A percentile compares a stretch with the other conserved stretches of the same genome.
phyloP scores from a whole-genome alignment of 2,329 filamentous ascomycete genomes.

The Amphichorda felina region DNA sequence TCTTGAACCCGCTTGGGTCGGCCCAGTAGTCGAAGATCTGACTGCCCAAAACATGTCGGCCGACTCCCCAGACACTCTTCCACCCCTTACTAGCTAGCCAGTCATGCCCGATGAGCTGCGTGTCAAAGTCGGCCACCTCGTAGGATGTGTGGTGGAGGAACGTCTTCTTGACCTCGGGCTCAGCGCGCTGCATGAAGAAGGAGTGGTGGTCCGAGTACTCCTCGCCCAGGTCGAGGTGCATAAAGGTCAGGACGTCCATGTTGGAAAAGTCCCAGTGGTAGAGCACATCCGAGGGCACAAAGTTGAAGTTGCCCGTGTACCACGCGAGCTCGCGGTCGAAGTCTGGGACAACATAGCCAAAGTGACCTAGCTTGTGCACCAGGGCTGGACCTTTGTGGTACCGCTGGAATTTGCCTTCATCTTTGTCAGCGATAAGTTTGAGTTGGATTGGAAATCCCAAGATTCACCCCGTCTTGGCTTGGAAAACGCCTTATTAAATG shows the following conservation, averaged over 20 bases:
- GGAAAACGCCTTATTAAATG: too few species aligned
- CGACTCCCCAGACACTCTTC: slow-evolving; percentile 46
- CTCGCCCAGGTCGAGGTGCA: slow-evolving; percentile 39
- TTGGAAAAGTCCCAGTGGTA: slow-evolving; percentile 5
- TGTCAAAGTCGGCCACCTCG: slow-evolving; percentile 48
- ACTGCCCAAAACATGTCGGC: slow-evolving; percentile 45
- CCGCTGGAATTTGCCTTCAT: slow-evolving; percentile 19
- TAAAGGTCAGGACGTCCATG: slow-evolving; percentile 27
- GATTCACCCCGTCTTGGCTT: too few species aligned
- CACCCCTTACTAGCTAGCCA: slow-evolving; percentile 42
- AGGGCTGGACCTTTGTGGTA: slow-evolving; percentile 17
- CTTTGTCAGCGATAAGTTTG: too few species aligned
- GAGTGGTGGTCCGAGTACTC: slow-evolving; percentile 41
- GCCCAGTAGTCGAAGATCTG: slow-evolving; percentile 56
- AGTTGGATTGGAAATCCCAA: too few species aligned
- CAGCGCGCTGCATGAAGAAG: slow-evolving; percentile 32
- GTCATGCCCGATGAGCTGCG: slow-evolving; percentile 46
- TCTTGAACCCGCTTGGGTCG: slow-evolving; percentile 38
- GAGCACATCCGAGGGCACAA: slow-evolving; percentile 22
- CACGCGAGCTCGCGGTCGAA: slow-evolving; percentile 20
- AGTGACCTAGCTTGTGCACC: slow-evolving; percentile 27
- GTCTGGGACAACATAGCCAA: slow-evolving; percentile 18
- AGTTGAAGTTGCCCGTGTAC: slow-evolving; percentile 27
- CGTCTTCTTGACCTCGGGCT: slow-evolving; percentile 4
- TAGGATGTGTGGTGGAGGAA: slow-evolving; percentile 13